Conservation (phyloP, 352 stramenopile species). For the Globisporangium middletonii region DNA sequence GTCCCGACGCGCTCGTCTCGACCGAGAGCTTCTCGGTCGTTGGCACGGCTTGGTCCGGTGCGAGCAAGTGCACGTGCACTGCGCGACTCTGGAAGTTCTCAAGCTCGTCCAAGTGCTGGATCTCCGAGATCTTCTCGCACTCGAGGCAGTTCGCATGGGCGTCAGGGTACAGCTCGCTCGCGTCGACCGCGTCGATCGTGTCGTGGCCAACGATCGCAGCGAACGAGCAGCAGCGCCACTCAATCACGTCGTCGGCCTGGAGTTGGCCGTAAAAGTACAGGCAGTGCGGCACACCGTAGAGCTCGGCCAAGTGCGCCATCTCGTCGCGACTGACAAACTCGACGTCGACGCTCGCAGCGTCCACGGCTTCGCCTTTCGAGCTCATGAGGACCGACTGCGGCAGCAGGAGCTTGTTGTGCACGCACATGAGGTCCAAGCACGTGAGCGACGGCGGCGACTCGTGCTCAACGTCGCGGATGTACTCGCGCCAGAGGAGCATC, state of each 20-base stretch:
- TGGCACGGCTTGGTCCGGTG: conserved; percentile 45
- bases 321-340: conserved; percentile 58
- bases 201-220: conserved; percentile 17
- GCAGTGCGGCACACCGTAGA: conserved; percentile 45
- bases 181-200: conserved; percentile 6
- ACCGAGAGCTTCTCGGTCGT: conserved; percentile 32
- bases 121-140: conserved; percentile 40
- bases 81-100: conserved; percentile 62
- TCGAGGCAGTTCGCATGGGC: conserved; percentile 29
- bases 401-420: conserved; percentile 49
- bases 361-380: conserved; percentile 33
- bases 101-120: conserved; percentile 35
- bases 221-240: conserved; percentile 46
- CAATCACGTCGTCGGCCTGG: conserved; percentile 17
- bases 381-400: conserved; percentile 37
- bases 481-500: conserved; percentile 58
- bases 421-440: conserved; percentile 32
- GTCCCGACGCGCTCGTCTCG: conserved; percentile 25
- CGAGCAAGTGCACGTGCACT: conserved; percentile 56
- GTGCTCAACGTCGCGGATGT: conserved; percentile 67
- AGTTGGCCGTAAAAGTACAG: conserved; percentile 47
- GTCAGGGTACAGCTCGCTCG: conserved; percentile 5
- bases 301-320: conserved; percentile 48
- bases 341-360: conserved; percentile 37
- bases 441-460: conserved; percentile 25